Base-by-base conservation (phyloP, 1,139 yeast species). In the Wickerhamomyces sp. region DNA sequence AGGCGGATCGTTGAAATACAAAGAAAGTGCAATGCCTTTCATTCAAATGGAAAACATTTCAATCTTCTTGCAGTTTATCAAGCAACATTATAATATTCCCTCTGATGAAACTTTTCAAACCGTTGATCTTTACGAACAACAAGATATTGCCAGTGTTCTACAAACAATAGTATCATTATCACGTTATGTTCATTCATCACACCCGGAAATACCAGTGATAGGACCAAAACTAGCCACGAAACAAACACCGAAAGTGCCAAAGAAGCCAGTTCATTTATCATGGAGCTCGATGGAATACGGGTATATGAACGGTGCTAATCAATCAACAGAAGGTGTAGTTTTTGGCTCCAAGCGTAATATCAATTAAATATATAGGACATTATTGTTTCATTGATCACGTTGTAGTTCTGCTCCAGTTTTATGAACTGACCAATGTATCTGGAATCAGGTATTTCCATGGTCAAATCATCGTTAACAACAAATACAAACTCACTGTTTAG, bases 1-100 rank as follows among this genome's bases (percentile, higher is more conserved):
- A 57, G 54, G 65, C 33, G 61, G 64, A 1, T 52, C 46, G 2
- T 54, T 79, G 42, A 76, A 69, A 48, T 81, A 61, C 59, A 85
- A 82, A 56, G 68, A 68, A 36, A 77, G 89, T n/a, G 67, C 67
- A 37, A 80, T 86, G 83, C 92, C 96, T 3, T 88, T 88, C 61
- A 79, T 86, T 10, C 88, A 82, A 63, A 87, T 87, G 95, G 96
- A 88, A 56, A 87, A 87, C 54, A 86, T 88, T 30, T 79, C 88
- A 32, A 74, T 78, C 46, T 88, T 87, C 55, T 64, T 88, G 27
- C 61, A 68, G 14, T 75, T 81, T 37, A 78, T 87, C 5, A 6
- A 24, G 40, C 72, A 77, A 45, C 38, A 55, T 3, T 65, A 81
- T 33, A 92, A 94, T 2, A 80, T 88, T 4, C 88, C 92, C 5